A percentile compares a stretch with the other conserved stretches of the same genome.
phyloP scores from a whole-genome alignment of 1,284 basidiomycete genomes.

The Trichosporon ovoides region DNA sequence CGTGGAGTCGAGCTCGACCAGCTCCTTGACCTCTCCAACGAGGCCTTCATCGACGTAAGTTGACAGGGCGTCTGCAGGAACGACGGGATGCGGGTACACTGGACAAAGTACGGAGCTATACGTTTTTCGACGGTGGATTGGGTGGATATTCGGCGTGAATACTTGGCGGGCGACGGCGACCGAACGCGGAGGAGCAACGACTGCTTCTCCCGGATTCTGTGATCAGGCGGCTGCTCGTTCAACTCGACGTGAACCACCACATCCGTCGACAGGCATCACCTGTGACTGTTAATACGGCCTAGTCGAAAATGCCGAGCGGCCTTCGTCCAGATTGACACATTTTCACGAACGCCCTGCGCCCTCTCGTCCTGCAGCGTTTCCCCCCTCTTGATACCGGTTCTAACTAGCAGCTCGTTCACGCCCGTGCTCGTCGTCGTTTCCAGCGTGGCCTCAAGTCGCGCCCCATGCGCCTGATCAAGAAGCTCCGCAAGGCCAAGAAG shows the following conservation, averaged over 20 bases:
- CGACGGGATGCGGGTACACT: background rate
- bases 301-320: no score
- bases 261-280: no score
- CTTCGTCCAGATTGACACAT: no score
- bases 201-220: no score
- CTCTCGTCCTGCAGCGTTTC: background rate
- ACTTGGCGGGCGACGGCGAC: background rate
- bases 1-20: conserved; percentile 95
- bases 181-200: background rate
- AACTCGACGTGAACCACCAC: no score
- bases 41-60: conserved; percentile 60
- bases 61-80: background rate
- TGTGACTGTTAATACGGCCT: no score
- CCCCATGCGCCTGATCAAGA: conserved; percentile 99
- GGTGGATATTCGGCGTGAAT: background rate
- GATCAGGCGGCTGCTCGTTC: no score
- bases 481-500: conserved; percentile 99
- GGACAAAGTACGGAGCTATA: background rate
- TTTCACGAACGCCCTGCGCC: no score
- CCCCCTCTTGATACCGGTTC: conserved; percentile 18
- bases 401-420: conserved; percentile 78
- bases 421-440: conserved; percentile 97
- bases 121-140: background rate
- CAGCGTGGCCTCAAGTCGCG: conserved; percentile 97
- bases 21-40: conserved; percentile 92